A percentile compares a stretch with the other conserved stretches of the same genome.
Conservation (phyloP, 164 flowering plant genomes). For the Vitis rotundifolia region DNA sequence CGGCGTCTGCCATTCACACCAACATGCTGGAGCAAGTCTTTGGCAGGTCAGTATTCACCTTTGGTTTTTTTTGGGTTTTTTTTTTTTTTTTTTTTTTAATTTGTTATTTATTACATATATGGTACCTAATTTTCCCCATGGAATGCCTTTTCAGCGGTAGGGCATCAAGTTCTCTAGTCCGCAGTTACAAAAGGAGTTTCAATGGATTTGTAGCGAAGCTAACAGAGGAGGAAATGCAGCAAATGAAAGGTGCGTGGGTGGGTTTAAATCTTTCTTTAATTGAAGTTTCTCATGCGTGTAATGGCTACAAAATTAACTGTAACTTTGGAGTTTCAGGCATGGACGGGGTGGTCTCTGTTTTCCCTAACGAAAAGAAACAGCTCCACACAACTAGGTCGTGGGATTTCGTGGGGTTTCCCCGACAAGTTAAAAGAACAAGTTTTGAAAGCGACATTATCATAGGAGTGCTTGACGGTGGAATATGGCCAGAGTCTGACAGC, state of each 20-base stretch:
- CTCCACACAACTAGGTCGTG: constrained; percentile 55
- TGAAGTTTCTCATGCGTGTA: neutral
- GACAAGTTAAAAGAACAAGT: constrained; percentile 13
- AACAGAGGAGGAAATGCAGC: constrained; percentile 35
- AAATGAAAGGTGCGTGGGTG: constrained; percentile 25
- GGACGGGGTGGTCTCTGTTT: constrained; percentile 45
- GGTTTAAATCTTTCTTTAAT: neutral
- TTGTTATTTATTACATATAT: no score
- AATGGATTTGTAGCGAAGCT: constrained; percentile 57
- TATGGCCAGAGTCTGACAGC: constrained; percentile 65
- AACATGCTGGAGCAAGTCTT: constrained; percentile 20
- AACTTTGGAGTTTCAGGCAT: constrained; percentile 15
- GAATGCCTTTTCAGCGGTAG: neutral
- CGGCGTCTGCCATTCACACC: constrained; percentile 13
- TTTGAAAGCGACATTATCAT: constrained; percentile 41
- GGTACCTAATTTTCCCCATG: neutral
- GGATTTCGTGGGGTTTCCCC: constrained; percentile 43
- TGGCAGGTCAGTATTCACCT: constrained; percentile 19
- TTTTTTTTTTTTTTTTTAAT: no score
- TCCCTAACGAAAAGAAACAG: constrained; percentile 27
- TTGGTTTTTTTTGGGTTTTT: no score
- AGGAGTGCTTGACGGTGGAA: constrained; percentile 55
- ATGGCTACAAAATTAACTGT: neutral
- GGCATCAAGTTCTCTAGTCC: constrained; percentile 25
- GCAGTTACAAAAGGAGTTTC: constrained; percentile 55